phyloP scores from a whole-genome alignment of 108 stramenopile species.

The Licmophora abbreviata region DNA sequence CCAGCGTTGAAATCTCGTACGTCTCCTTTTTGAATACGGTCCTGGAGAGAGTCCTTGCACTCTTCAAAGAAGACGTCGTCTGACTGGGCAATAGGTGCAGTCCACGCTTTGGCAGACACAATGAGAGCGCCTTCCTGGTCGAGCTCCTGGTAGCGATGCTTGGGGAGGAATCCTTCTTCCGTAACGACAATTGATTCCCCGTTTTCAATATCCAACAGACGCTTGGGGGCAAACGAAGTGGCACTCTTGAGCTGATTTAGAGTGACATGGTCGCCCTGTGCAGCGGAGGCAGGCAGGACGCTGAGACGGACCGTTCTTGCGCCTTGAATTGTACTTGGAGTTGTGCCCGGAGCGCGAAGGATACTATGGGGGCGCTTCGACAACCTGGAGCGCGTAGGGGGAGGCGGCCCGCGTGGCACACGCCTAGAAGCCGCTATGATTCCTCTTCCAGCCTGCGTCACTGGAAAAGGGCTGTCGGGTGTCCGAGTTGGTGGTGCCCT shows the following conservation, averaged over 20 bases:
- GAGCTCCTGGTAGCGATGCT: conserved; percentile 9
- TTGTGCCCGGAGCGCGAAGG: no score
- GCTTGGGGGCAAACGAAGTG: conserved; percentile 13
- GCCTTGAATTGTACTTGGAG: conserved; percentile 16
- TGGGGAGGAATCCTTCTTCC: neutral
- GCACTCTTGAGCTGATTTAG: neutral
- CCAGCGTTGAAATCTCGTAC: conserved; percentile 12
- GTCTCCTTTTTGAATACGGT: conserved; percentile 3
- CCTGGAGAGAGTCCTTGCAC: neutral
- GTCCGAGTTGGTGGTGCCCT: no score
- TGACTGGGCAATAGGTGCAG: neutral
- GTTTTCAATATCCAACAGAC: conserved; percentile 22
- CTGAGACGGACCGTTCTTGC: conserved; percentile 13
- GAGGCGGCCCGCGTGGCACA: no score
- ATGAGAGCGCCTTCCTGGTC: conserved; percentile 10
- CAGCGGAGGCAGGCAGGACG: conserved; percentile 6
- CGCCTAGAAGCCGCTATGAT: no score
- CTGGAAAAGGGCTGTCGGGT: no score
- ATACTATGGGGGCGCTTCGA: no score
- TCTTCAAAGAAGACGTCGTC: neutral
- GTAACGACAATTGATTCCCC: conserved; percentile 20
- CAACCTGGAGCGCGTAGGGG: no score
- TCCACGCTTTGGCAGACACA: conserved; percentile 5
- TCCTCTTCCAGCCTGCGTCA: no score
- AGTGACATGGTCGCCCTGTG: neutral